These are phyloP conservation scores for Delitschia confertaspora DNA, from an alignment of 495 filamentous ascomycete species.

Conservation along the genomic window DNA sequence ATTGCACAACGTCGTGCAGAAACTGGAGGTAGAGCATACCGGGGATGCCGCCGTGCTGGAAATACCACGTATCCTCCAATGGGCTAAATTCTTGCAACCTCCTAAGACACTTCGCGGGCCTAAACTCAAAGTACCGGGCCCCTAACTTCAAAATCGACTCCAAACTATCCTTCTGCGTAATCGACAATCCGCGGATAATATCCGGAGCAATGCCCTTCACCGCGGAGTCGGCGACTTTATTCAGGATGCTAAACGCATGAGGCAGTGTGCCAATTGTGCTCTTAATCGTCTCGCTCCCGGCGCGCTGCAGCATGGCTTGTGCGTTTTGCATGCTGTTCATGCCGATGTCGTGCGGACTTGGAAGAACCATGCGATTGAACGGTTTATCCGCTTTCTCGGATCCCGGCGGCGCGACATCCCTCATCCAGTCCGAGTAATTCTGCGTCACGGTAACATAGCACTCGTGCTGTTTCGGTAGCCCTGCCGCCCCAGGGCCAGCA, in stretches of 20 bases:
- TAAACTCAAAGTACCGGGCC: slow-evolving; percentile 49
- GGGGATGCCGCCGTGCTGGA: slow-evolving; percentile 47
- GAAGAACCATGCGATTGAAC: slow-evolving; percentile 42
- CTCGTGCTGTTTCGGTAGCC: slow-evolving; percentile 42
- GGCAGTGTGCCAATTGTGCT: slow-evolving; percentile 31
- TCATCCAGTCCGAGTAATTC: slow-evolving; percentile 42
- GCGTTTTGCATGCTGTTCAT: slow-evolving; percentile 47
- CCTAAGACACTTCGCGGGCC: slow-evolving; percentile 42
- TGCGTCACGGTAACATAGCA: slow-evolving; percentile 45
- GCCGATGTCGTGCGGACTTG: slow-evolving; percentile 43
- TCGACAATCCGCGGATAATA: slow-evolving; percentile 44
- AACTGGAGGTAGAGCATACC: slow-evolving; percentile 46
- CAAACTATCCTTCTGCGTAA: slow-evolving; percentile 47
- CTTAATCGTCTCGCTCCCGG: slow-evolving; percentile 36
- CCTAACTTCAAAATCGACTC: slow-evolving; percentile 41
- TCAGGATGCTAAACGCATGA: slow-evolving; percentile 8
- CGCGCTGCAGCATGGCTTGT: slow-evolving; percentile 34
- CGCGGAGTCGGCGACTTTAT: slow-evolving; percentile 18
- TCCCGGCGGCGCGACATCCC: slow-evolving; percentile 36
- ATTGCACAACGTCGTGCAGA: slow-evolving; percentile 38
- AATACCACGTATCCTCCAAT: slow-evolving; percentile 43
- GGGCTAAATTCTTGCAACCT: slow-evolving; percentile 32
- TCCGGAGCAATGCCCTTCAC: slow-evolving; percentile 35
- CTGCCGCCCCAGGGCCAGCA: slow-evolving; percentile 38
- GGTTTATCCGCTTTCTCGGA: slow-evolving; percentile 38